phyloP scores from a whole-genome alignment of 495 filamentous ascomycete genomes.

The Aspergillus egyptiacus region DNA sequence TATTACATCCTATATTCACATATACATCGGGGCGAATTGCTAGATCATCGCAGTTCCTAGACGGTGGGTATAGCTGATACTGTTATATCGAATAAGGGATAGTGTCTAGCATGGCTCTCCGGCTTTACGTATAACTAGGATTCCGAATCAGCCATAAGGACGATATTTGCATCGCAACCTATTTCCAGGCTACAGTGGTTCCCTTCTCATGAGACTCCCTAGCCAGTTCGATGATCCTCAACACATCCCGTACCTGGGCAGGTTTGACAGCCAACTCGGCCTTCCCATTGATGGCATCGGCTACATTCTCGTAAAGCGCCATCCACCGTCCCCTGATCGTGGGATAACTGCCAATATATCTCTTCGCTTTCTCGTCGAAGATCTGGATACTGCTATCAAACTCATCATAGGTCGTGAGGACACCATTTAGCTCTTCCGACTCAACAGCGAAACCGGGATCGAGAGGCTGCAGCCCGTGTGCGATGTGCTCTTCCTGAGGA shows the following conservation, averaged over 20 bases:
- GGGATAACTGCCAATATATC: background rate
- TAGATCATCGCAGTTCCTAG: too few species aligned
- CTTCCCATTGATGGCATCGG: background rate
- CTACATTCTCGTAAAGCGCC: slow-evolving; percentile 1
- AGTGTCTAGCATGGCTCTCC: too few species aligned
- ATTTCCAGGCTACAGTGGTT: background rate
- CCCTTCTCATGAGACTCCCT: background rate
- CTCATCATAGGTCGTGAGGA: background rate
- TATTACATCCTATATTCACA: too few species aligned
- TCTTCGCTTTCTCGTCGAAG: background rate
- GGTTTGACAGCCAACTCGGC: background rate
- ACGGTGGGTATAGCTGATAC: too few species aligned
- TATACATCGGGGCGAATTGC: too few species aligned
- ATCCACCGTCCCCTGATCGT: slow-evolving; percentile 2
- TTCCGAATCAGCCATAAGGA: too few species aligned
- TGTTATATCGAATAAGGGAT: too few species aligned
- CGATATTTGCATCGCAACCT: too few species aligned
- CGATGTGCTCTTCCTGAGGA: background rate
- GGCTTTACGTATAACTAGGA: too few species aligned
- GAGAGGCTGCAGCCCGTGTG: background rate
- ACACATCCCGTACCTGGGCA: background rate
- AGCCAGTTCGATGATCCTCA: slow-evolving; percentile 4
- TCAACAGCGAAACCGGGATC: background rate
- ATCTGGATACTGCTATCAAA: background rate
- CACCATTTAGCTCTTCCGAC: background rate